These are phyloP conservation scores for Penicillium nordicum DNA, from an alignment of 2,329 filamentous ascomycete species.

Conservation along the genomic window DNA sequence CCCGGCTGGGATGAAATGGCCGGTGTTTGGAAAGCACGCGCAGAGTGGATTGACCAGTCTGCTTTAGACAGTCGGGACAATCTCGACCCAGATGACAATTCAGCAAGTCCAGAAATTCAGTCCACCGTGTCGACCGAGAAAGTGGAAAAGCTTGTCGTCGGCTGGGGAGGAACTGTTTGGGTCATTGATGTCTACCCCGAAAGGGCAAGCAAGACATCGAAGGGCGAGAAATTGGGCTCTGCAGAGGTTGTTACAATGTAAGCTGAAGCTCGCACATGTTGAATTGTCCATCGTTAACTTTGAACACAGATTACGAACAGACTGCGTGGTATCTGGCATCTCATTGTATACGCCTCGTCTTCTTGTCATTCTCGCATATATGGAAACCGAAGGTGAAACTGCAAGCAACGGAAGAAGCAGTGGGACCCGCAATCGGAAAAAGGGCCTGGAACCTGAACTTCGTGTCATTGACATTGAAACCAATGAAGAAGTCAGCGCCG, in stretches of 20 bases:
- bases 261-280: conserved; percentile 39
- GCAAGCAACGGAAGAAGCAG: conserved; percentile 46
- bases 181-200: conserved; percentile 85
- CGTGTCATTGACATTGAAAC: conserved; percentile 85
- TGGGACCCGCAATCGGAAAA: conserved; percentile 67
- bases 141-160: conserved; percentile 76
- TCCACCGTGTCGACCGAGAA: conserved; percentile 43
- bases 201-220: conserved; percentile 62
- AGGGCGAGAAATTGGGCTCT: conserved; percentile 69
- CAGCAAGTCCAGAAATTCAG: conserved; percentile 40
- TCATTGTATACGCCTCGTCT: conserved; percentile 92
- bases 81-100: conserved; percentile 25
- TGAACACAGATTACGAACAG: conserved; percentile 72
- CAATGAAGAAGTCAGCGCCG: conserved; percentile 78
- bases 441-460: conserved; percentile 81
- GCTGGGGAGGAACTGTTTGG: conserved; percentile 96
- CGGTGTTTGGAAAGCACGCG: conserved; percentile 85
- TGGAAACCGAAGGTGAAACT: conserved; percentile 67
- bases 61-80: conserved; percentile 71
- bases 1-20: conserved; percentile 96
- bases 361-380: conserved; percentile 87
- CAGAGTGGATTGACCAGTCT: conserved; percentile 89
- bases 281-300: conserved; percentile 24
- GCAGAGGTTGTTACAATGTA: conserved; percentile 92
- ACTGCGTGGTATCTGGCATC: conserved; percentile 96